Base-by-base conservation (phyloP, 2,329 filamentous ascomycete species). In the Endothia cerciana region DNA sequence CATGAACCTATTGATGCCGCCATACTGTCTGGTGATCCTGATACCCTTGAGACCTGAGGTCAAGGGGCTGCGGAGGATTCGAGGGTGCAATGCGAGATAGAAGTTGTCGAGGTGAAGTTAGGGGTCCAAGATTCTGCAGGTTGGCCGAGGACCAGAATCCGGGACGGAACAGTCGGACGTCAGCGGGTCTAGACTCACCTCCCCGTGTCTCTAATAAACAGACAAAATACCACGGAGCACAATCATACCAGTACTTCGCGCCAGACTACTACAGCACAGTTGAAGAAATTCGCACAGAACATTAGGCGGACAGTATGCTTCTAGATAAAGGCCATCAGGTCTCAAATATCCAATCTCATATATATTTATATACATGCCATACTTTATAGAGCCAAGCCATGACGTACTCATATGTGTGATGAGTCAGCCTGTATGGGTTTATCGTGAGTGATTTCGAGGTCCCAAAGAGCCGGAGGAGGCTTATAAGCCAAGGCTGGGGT, bases 1-100 rank as follows among this genome's bases (percentile, higher is more conserved):
- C 64, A 51, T 41, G 60, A 56, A 28, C 59, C 47, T 57, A 49
- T 53, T 36, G 62, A 65, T 15, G 30, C 51, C 22, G 58, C 61
- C 66, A 68, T 68, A 13, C n/a, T 65, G 41, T 55, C 25, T 36
- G 38, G 17, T 41, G 17, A 2, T 17, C 4, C 19, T 8, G 43
- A 2, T 17, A 7, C 43, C 6, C 4, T 56, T 13, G 3, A 19
- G 15, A 7, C 17, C 19, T 51, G 10, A 36, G 56, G 19, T 25
- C 38, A 33, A 41, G n/a, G n/a, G 49, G n/a, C 13, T 41, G 64
- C 28, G n/a, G n/a, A 57, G 47, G 57, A 53, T 15, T 58, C 8
- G 30, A 56, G 30, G 17, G 53, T 36, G n/a, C 38, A 25, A 41
- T 10, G 1, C 3, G 22, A 38, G n/a, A 36, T 22, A 58, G 5